Base-by-base conservation (phyloP, 306 rosid genomes). In the Cicer cuneatum region DNA sequence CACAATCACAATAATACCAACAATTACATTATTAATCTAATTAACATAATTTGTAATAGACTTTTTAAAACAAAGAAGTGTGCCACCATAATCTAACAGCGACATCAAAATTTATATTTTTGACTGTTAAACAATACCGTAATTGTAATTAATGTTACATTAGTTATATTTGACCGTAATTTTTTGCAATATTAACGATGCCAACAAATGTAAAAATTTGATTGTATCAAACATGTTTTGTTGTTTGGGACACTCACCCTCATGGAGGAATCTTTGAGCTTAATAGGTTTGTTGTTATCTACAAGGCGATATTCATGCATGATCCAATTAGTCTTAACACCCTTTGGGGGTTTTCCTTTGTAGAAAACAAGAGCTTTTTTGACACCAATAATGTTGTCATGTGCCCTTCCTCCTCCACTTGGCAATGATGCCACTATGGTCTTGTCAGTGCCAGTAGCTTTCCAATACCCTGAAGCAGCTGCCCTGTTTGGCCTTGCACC, bases 381-480 rank as follows among this genome's bases (percentile, higher is more conserved):
- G 14, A 87, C 89, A 63, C 92, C 92, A 82, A 85, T 41, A 82
- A 85, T 53, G 71, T 16, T 75, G 10, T 81, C 80, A n/a, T 64
- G 77, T 37, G 63, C 10, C 29, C 75, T 58, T 38, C 81, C 79
- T 47, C 81, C 37, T 40, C 69, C 66, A 33, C 53, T 59, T 2
- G 42, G 40, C 19, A 41, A 51, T 48, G 85, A 42, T 10, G 84
- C 41, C 54, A 71, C 24, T 8, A 87, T 87, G 58, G 80, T 87
- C 68, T 81, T 84, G 7, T 87, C 95, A 0, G 88, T 84, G 2
- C 92, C 95, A 2, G 87, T 85, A 0, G 95, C 86, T 52, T 87
- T 89, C 95, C 95, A 89, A 53, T 87, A 87, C 77, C 95, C 95
- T 11, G 95, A 89, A 70, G 78, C 89, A 2, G 93, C 88, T 3